phyloP scores from a whole-genome alignment of 495 filamentous ascomycete genomes.

The Tirmania nivea region DNA sequence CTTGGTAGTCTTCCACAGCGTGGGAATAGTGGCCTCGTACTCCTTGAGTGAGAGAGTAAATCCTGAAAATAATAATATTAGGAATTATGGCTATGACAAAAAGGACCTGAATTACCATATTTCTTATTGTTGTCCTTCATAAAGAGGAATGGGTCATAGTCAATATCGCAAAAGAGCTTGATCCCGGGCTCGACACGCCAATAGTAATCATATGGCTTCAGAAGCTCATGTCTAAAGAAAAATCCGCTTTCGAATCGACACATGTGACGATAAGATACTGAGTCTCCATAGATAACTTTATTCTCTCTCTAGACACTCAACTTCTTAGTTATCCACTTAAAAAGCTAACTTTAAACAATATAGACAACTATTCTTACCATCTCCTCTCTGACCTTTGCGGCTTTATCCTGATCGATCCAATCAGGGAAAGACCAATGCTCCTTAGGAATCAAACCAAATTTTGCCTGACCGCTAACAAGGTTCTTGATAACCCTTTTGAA shows the following conservation, averaged over 20 bases:
- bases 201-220: constrained; percentile 78
- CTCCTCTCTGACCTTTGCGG: constrained; percentile 55
- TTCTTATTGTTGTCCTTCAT: constrained; percentile 80
- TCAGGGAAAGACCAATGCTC: constrained; percentile 84
- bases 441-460: constrained; percentile 64
- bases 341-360: background rate
- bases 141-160: constrained; percentile 65
- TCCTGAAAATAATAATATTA: constrained; percentile 14
- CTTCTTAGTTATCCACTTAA: constrained; percentile 1
- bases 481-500: constrained; percentile 84
- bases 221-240: constrained; percentile 67
- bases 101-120: constrained; percentile 28
- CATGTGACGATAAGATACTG: constrained; percentile 79
- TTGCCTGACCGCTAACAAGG: constrained; percentile 71
- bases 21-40: constrained; percentile 88
- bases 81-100: background rate
- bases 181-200: constrained; percentile 83
- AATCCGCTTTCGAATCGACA: constrained; percentile 85
- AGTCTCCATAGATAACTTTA: constrained; percentile 91
- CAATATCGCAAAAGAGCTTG: constrained; percentile 67
- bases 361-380: constrained; percentile 29
- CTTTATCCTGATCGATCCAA: constrained; percentile 71
- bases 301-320: background rate
- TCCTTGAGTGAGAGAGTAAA: constrained; percentile 82
- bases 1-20: constrained; percentile 81